Evolutionary conservation across 2,329 filamentous ascomycete species (phyloP).

Genomic region (Kalmusia sp.): DNA sequence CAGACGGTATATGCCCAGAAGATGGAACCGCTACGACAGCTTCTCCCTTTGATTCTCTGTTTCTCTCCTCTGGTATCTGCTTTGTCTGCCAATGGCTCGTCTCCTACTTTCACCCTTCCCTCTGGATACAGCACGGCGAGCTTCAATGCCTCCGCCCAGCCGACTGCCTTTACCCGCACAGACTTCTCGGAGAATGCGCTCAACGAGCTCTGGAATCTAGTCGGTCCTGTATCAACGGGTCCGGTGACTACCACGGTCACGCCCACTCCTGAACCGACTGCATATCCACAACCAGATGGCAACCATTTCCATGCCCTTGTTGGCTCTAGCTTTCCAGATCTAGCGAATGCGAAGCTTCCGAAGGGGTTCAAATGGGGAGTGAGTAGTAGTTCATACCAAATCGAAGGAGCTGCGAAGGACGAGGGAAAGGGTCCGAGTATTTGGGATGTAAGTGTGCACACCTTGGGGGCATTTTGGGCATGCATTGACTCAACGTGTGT

Average conservation of each 20-base stretch:
- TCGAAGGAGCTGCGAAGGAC: slow-evolving; percentile 52
- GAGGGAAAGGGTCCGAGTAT: slow-evolving; percentile 53
- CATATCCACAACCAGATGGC: slow-evolving; percentile 46
- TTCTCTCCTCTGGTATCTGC: slow-evolving; percentile 18
- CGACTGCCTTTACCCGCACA: slow-evolving; percentile 51
- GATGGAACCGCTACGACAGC: slow-evolving; percentile 27
- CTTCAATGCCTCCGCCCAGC: slow-evolving; percentile 53
- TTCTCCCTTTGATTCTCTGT: slow-evolving; percentile 24
- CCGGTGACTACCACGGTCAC: slow-evolving; percentile 51
- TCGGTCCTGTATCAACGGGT: slow-evolving; percentile 52
- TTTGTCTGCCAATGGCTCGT: slow-evolving; percentile 23
- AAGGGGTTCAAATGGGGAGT: slow-evolving; percentile 53
- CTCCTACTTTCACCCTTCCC: slow-evolving; percentile 37
- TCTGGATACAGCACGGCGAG: slow-evolving; percentile 45
- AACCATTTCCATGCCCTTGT: slow-evolving; percentile 53
- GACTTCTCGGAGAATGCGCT: slow-evolving; percentile 57
- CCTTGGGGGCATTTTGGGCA: too few species aligned
- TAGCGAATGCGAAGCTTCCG: slow-evolving; percentile 48
- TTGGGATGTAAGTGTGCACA: slow-evolving; percentile 43
- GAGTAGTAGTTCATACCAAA: slow-evolving; percentile 50
- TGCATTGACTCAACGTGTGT: too few species aligned
- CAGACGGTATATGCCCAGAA: slow-evolving; percentile 6
- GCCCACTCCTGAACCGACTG: slow-evolving; percentile 52
- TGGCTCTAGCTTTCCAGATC: slow-evolving; percentile 40
- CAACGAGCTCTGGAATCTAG: slow-evolving; percentile 54